Evolutionary conservation across 2,329 filamentous ascomycete genomes (phyloP).

Genomic region (Torrubiella hemipterigena): DNA sequence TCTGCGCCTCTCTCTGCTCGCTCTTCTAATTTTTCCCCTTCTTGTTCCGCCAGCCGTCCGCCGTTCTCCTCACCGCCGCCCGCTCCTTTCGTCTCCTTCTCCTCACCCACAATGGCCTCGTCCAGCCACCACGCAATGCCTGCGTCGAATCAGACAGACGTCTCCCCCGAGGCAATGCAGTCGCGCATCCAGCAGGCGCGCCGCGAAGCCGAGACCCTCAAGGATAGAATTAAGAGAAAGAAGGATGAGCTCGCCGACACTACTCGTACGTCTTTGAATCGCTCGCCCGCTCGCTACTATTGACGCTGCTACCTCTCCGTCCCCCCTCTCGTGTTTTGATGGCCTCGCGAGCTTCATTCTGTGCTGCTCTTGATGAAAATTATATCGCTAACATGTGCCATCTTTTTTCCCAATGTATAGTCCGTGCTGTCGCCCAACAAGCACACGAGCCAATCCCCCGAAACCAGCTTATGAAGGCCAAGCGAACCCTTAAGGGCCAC

Average conservation of each 20-base stretch:
- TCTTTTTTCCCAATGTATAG: conserved; percentile 30
- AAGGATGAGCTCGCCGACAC: conserved; percentile 99
- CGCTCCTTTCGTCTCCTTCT: conserved; percentile 1
- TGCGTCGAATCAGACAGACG: conserved; percentile 46
- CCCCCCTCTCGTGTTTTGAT: conserved; percentile 2
- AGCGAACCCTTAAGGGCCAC: conserved; percentile 94
- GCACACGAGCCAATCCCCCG: conserved; percentile 85
- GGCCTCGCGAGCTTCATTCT: neutral
- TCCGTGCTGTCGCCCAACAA: conserved; percentile 84
- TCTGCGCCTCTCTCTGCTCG: neutral
- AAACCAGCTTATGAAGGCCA: conserved; percentile 91
- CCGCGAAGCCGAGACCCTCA: conserved; percentile 93
- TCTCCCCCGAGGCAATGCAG: conserved; percentile 73
- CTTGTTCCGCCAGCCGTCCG: neutral
- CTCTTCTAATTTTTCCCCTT: conserved; percentile 1
- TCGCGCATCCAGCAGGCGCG: conserved; percentile 84
- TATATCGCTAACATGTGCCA: neutral
- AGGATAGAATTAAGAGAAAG: conserved; percentile 98
- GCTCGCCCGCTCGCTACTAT: conserved; percentile 4
- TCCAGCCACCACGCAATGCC: too few relatives aligned
- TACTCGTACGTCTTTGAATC: conserved; percentile 59
- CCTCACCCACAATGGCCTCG: conserved; percentile 35
- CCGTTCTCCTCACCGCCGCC: conserved; percentile 3
- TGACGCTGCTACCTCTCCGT: conserved; percentile 8
- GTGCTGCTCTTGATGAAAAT: neutral